These are phyloP conservation scores for Truncatella angustata DNA, from an alignment of 2,329 filamentous ascomycete species.

Conservation along the genomic window DNA sequence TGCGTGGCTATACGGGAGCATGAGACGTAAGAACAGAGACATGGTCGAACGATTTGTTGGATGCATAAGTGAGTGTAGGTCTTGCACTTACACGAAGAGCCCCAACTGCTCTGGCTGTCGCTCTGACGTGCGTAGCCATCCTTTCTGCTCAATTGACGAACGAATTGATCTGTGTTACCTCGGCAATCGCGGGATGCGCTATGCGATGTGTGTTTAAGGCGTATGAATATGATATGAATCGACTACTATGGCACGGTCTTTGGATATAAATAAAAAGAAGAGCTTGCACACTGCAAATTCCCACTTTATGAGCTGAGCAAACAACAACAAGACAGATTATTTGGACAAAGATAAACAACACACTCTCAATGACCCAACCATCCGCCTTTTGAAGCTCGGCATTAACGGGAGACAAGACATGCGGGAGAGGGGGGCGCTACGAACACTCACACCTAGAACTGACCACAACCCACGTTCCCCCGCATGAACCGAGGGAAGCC, in stretches of 20 bases:
- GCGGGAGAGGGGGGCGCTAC: background rate
- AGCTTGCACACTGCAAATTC: too few species aligned
- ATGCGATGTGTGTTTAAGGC: too few species aligned
- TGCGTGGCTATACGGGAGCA: conserved; percentile 28
- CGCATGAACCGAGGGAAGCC: conserved; percentile 32
- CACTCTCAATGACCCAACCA: background rate
- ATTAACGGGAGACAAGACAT: background rate
- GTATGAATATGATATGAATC: too few species aligned
- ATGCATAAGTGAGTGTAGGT: too few species aligned
- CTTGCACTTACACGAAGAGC: conserved; percentile 56
- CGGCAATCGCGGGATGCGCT: conserved; percentile 11
- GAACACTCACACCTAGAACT: too few species aligned
- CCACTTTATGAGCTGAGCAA: too few species aligned
- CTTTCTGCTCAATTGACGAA: conserved; percentile 13
- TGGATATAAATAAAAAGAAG: background rate
- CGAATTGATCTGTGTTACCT: background rate
- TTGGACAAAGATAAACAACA: too few species aligned
- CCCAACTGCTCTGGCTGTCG: conserved; percentile 61
- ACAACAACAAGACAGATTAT: too few species aligned
- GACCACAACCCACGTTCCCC: conserved; percentile 20
- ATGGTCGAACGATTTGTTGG: too few species aligned
- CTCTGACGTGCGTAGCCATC: conserved; percentile 66
- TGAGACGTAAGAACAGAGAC: too few species aligned
- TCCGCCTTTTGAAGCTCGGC: conserved; percentile 5
- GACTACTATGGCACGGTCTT: too few species aligned